phyloP scores from a whole-genome alignment of 2,329 filamentous ascomycete species.

The Xylariaceae sp. region DNA sequence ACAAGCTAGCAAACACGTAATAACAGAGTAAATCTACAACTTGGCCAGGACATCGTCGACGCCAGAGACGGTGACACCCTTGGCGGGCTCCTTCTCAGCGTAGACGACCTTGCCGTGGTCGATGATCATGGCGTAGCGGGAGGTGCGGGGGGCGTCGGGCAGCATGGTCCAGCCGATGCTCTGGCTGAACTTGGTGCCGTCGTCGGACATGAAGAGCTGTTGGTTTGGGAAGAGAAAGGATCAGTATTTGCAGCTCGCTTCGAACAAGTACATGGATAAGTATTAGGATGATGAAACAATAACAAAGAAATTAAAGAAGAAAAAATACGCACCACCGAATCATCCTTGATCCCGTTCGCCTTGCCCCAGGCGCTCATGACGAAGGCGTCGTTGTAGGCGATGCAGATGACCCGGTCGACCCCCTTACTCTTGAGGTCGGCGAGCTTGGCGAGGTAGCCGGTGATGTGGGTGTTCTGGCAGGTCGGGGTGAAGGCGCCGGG shows the following conservation, averaged over 20 bases:
- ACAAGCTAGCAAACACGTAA: too few relatives aligned
- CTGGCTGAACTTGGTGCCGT: slow-evolving; percentile 66
- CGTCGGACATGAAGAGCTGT: slow-evolving; percentile 72
- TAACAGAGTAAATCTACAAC: too few relatives aligned
- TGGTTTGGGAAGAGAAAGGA: neutral
- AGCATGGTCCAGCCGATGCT: slow-evolving; percentile 67
- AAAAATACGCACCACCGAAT: slow-evolving; percentile 48
- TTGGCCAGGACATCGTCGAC: slow-evolving; percentile 51
- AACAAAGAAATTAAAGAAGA: neutral
- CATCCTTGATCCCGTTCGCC: slow-evolving; percentile 72
- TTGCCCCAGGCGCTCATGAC: slow-evolving; percentile 91
- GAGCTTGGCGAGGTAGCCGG: slow-evolving; percentile 72
- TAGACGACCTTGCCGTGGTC: slow-evolving; percentile 82
- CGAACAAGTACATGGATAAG: neutral
- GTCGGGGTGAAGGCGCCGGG: slow-evolving; percentile 80
- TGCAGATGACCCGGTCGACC: slow-evolving; percentile 75
- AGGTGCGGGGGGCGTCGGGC: slow-evolving; percentile 60
- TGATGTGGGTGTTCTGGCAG: slow-evolving; percentile 77
- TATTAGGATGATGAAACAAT: neutral
- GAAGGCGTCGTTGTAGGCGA: slow-evolving; percentile 79
- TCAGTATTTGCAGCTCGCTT: slow-evolving; percentile 4
- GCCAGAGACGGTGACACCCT: slow-evolving; percentile 36
- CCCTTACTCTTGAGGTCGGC: slow-evolving; percentile 71
- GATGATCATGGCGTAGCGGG: slow-evolving; percentile 74
- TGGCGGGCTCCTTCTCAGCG: slow-evolving; percentile 65